These are phyloP conservation scores for Zymoseptoria ardabiliae DNA, from an alignment of 2,329 filamentous ascomycete genomes.

Conservation along the genomic window DNA sequence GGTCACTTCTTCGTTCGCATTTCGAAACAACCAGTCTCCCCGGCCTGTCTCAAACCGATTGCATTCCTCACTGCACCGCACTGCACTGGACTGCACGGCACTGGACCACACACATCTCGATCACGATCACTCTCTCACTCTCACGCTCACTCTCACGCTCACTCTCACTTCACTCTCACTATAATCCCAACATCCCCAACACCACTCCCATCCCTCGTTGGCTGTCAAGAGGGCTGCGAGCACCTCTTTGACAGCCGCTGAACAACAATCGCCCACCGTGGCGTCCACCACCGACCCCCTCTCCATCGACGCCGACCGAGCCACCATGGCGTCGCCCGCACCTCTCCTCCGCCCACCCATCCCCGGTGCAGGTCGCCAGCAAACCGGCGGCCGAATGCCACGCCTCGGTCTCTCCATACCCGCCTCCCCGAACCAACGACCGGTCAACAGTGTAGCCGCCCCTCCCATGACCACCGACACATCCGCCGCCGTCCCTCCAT, in stretches of 20 bases:
- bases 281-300: constrained; percentile 19
- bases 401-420: constrained; percentile 86
- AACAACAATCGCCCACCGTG: constrained; percentile 26
- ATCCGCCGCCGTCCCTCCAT: constrained; percentile 28
- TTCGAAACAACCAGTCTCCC: not conserved
- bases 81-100: not conserved
- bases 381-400: constrained; percentile 43
- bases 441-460: constrained; percentile 46
- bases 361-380: constrained; percentile 54
- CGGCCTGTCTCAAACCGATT: not conserved
- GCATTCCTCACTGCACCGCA: not conserved
- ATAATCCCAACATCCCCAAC: not conserved
- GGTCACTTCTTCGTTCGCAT: not conserved
- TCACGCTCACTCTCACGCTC: not conserved
- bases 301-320: constrained; percentile 17
- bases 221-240: constrained; percentile 25
- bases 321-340: constrained; percentile 65
- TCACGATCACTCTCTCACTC: not conserved
- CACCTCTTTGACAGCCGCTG: constrained; percentile 24
- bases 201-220: constrained; percentile 2
- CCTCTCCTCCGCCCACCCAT: constrained; percentile 79
- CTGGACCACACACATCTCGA: not conserved
- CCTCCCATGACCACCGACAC: constrained; percentile 31
- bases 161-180: too few relatives aligned
- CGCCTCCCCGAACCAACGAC: constrained; percentile 72